phyloP scores from a whole-genome alignment of 441 rosid genomes.

The Syzygium malaccense region DNA sequence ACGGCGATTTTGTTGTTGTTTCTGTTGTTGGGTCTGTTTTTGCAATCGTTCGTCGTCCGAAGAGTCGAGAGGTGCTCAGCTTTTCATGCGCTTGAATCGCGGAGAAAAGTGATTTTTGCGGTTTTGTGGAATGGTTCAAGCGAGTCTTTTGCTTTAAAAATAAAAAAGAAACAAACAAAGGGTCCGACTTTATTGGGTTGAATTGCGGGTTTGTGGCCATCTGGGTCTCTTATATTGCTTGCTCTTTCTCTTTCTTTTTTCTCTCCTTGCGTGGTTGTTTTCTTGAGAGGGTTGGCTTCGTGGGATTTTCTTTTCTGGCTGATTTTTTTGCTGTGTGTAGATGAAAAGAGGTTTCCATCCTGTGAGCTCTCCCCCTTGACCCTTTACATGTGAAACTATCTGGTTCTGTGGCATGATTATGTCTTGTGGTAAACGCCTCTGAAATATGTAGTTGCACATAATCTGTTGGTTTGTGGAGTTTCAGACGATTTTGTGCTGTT shows the following conservation, averaged over 20 bases:
- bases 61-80: constrained; percentile 6
- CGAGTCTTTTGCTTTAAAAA: constrained; percentile 20
- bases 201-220: constrained; percentile 15
- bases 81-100: constrained; percentile 29
- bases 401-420: neutral
- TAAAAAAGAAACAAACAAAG: constrained; percentile 17
- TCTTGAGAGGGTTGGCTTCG: neutral
- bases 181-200: constrained; percentile 28
- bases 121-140: constrained; percentile 26
- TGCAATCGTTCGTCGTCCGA: neutral
- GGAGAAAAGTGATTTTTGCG: constrained; percentile 20
- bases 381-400: neutral
- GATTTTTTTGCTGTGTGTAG: neutral
- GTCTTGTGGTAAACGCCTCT: neutral
- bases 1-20: neutral
- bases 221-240: neutral
- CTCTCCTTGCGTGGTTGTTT: neutral
- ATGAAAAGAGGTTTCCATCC: neutral
- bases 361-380: neutral
- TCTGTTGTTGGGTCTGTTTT: neutral
- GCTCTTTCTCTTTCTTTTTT: neutral
- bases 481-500: neutral
- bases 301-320: neutral
- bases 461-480: neutral
- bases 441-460: neutral